Evolutionary conservation across 2,329 filamentous ascomycete species (phyloP).

Genomic region (Fusarium buxicola): DNA sequence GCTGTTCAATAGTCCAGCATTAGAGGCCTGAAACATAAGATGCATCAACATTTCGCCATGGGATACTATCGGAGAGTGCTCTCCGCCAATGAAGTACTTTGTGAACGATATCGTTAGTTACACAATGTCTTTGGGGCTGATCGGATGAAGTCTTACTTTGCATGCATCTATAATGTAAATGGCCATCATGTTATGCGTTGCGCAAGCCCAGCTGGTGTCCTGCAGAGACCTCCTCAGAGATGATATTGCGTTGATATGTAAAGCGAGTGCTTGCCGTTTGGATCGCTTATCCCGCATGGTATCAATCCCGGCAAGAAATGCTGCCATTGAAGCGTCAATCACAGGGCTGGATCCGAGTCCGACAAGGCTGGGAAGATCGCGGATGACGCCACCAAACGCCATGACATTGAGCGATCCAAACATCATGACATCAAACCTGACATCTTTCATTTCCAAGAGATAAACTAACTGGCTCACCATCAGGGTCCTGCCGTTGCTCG

Average conservation of each 20-base stretch:
- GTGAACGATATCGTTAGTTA: background rate
- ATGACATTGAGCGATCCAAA: background rate
- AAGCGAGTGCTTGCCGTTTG: slow-evolving; percentile 56
- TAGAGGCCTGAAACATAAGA: background rate
- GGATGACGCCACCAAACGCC: too few species aligned
- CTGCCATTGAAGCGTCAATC: background rate
- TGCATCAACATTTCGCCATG: slow-evolving; percentile 1
- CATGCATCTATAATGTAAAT: slow-evolving; percentile 49
- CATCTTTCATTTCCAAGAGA: slow-evolving; percentile 52
- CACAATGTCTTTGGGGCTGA: too few species aligned
- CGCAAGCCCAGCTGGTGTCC: slow-evolving; percentile 38
- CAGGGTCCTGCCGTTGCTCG: slow-evolving; percentile 45
- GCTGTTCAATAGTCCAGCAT: background rate
- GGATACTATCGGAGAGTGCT: background rate
- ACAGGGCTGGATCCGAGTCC: background rate
- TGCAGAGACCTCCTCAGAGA: slow-evolving; percentile 38
- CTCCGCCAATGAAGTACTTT: background rate
- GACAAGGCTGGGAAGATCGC: slow-evolving; percentile 3
- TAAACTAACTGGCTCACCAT: slow-evolving; percentile 40
- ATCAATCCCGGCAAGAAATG: slow-evolving; percentile 49
- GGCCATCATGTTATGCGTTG: slow-evolving; percentile 47
- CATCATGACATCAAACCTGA: slow-evolving; percentile 33
- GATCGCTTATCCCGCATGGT: background rate
- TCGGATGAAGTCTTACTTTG: slow-evolving; percentile 32
- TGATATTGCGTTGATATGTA: slow-evolving; percentile 44